Conservation (phyloP, 495 filamentous ascomycete genomes). For the Hypomontagnella monticulosa region DNA sequence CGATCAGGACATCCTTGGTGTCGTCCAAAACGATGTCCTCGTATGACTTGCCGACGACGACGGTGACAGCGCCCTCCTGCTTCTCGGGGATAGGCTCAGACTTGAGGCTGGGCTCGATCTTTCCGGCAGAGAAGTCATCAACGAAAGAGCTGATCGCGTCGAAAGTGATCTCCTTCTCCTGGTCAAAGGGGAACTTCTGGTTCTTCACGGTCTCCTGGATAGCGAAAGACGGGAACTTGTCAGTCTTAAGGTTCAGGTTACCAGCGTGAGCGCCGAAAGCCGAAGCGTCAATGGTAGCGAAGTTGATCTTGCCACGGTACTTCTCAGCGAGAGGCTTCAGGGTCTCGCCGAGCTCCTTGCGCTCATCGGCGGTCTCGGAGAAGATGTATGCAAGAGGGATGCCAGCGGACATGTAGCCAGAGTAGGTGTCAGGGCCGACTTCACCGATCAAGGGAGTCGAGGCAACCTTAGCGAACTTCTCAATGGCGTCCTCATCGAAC, state of each 20-base stretch:
- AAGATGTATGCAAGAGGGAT: constrained; percentile 98
- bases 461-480: constrained; percentile 81
- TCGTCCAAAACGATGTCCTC: constrained; percentile 91
- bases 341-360: constrained; percentile 73
- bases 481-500: constrained; percentile 79
- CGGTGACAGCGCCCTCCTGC: constrained; percentile 87
- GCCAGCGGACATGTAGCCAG: constrained; percentile 93
- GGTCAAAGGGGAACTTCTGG: constrained; percentile 94
- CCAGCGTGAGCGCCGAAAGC: constrained; percentile 93
- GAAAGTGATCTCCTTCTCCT: constrained; percentile 79
- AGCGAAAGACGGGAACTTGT: constrained; percentile 95
- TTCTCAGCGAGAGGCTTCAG: constrained; percentile 73
- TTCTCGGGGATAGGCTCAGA: constrained; percentile 96
- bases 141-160: constrained; percentile 85
- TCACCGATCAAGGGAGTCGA: constrained; percentile 94
- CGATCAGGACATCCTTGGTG: constrained; percentile 94
- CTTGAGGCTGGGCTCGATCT: constrained; percentile 95
- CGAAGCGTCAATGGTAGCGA: constrained; percentile 97
- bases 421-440: constrained; percentile 97
- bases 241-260: constrained; percentile 96
- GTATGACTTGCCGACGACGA: constrained; percentile 95
- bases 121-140: constrained; percentile 85
- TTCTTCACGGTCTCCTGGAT: constrained; percentile 98
- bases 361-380: constrained; percentile 90
- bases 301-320: constrained; percentile 88